Conservation (phyloP, 116 monocot species). For the Papilionanthe hybrid region DNA sequence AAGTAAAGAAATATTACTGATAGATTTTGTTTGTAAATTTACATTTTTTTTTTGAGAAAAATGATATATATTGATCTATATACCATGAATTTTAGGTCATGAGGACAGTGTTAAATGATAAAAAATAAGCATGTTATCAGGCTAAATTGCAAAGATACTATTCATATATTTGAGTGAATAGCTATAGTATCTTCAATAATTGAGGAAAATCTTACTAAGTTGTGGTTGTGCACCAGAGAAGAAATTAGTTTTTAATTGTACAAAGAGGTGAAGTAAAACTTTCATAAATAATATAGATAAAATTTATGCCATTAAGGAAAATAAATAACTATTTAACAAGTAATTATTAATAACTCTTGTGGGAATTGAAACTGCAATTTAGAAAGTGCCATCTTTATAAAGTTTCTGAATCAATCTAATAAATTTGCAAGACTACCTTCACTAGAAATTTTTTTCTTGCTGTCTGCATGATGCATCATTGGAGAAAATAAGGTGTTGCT, state of each 20-base stretch:
- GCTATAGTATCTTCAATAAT: not conserved
- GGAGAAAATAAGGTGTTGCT: slow-evolving; percentile 6
- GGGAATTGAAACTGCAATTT: not conserved
- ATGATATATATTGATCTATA: not conserved
- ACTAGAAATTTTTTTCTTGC: slow-evolving; percentile 12
- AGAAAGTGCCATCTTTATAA: not conserved
- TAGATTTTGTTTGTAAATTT: not conserved
- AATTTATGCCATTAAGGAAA: not conserved
- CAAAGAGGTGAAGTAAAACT: not conserved
- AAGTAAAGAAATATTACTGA: not conserved
- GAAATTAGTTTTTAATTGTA: not conserved
- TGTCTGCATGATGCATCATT: slow-evolving; percentile 25
- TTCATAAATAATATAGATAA: not conserved
- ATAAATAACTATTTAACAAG: not conserved
- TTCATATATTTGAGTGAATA: not conserved
- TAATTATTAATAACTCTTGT: not conserved
- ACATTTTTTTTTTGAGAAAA: not conserved
- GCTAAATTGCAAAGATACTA: not conserved
- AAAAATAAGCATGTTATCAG: not conserved
- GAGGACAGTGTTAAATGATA: not conserved
- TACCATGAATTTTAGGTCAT: not conserved
- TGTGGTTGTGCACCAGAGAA: not conserved
- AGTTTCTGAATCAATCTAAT: not conserved
- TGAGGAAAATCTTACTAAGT: not conserved
- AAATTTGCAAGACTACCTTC: slow-evolving; percentile 27